Evolutionary conservation across 1,284 basidiomycete genomes (phyloP).

Genomic region (Paramarasmius palmivorus): DNA sequence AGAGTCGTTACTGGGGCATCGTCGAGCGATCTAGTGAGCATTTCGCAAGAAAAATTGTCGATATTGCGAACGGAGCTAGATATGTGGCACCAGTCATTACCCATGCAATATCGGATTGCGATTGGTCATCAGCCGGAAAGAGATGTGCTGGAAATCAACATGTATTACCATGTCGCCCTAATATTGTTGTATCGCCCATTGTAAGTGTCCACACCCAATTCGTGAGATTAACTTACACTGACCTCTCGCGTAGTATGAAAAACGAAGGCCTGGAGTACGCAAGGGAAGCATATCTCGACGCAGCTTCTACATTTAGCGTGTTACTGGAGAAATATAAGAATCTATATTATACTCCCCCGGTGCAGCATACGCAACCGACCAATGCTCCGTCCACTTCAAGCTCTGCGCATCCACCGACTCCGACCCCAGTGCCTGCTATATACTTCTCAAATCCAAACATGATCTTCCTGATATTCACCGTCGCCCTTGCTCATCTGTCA

Average conservation of each 20-base stretch:
- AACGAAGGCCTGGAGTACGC: conserved; percentile 16
- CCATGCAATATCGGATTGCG: conserved; percentile 24
- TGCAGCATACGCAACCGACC: background rate
- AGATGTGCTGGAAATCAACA: conserved; percentile 23
- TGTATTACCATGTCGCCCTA: conserved; percentile 25
- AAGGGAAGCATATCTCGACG: conserved; percentile 20
- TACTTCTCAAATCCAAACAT: conserved; percentile 22
- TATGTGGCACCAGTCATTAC: conserved; percentile 25
- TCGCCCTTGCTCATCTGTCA: conserved; percentile 22
- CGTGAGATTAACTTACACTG: background rate
- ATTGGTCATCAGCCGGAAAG: conserved; percentile 22
- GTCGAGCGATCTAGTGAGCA: too few relatives aligned
- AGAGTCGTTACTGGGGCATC: background rate
- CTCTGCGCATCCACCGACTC: background rate
- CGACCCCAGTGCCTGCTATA: conserved; percentile 7
- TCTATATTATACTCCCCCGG: background rate
- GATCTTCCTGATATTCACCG: conserved; percentile 25
- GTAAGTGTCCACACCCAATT: conserved; percentile 15
- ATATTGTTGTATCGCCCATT: conserved; percentile 25
- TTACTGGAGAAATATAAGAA: conserved; percentile 22
- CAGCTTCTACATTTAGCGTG: conserved; percentile 23
- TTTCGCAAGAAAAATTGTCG: conserved; percentile 11
- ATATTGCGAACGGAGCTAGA: conserved; percentile 21
- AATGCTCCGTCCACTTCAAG: background rate
- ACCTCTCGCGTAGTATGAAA: conserved; percentile 14